Conservation (phyloP, 208 protist species). For the Crithidia expoeki region DNA sequence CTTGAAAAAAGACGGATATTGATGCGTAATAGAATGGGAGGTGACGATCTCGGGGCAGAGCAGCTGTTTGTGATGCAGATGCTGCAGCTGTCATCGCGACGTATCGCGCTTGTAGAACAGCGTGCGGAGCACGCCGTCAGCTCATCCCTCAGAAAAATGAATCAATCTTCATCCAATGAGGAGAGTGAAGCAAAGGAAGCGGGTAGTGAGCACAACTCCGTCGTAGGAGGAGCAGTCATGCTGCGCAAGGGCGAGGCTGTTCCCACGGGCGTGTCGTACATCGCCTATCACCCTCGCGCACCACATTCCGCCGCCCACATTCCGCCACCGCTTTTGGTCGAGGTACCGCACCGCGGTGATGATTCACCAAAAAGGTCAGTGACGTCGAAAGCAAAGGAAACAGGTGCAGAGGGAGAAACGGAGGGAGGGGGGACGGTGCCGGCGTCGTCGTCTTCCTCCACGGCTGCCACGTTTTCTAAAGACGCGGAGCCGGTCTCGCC, state of each 20-base stretch:
- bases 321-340: not conserved
- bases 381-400: not conserved
- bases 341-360: not conserved
- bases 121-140: not conserved
- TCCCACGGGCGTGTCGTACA: not conserved
- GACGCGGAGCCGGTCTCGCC: conserved; percentile 1
- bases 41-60: not conserved
- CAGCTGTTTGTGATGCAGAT: conserved; percentile 19
- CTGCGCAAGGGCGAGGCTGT: not conserved
- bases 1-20: no score
- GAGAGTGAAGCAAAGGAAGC: not conserved
- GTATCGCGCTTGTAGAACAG: conserved; percentile 9
- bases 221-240: conserved; percentile 7
- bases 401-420: not conserved
- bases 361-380: no score
- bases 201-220: not conserved
- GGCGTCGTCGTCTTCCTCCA: not conserved
- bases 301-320: not conserved
- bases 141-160: not conserved
- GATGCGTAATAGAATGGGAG: conserved; percentile 5
- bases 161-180: not conserved
- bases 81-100: conserved; percentile 13
- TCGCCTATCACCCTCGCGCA: not conserved
- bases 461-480: not conserved
- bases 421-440: not conserved